These are phyloP conservation scores for Spathaspora boniae DNA, from an alignment of 805 yeast genomes.

Conservation along the genomic window DNA sequence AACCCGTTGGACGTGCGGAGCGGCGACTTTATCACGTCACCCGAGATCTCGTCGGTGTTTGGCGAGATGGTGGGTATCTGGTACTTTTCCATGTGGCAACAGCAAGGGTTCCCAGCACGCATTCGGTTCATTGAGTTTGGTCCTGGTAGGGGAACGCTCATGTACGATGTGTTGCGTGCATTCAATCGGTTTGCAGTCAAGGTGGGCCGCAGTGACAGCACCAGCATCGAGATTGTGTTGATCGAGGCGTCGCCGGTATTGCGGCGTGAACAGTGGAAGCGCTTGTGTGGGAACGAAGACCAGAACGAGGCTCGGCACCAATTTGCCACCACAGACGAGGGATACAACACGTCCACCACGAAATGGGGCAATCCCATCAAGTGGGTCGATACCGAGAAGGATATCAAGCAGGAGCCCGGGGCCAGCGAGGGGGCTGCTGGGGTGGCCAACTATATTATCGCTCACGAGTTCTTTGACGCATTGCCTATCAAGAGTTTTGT, in stretches of 20 bases:
- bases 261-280: conserved; percentile 50
- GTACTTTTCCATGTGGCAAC: conserved; percentile 55
- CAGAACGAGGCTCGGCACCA: conserved; percentile 9
- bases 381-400: conserved; percentile 63
- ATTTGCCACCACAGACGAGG: conserved; percentile 24
- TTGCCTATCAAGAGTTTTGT: conserved; percentile 68
- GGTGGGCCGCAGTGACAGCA: conserved; percentile 19
- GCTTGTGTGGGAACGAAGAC: conserved; percentile 43
- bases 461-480: conserved; percentile 88
- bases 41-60: conserved; percentile 83
- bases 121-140: conserved; percentile 72
- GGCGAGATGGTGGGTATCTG: conserved; percentile 84
- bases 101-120: conserved; percentile 49
- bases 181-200: conserved; percentile 46
- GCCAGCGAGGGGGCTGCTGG: conserved; percentile 13
- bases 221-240: conserved; percentile 45
- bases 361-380: conserved; percentile 50
- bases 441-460: conserved; percentile 62
- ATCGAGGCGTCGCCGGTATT: conserved; percentile 73
- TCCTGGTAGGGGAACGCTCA: conserved; percentile 80
- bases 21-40: conserved; percentile 84
- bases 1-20: conserved; percentile 59
- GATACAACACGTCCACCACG: conserved; percentile 36
- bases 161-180: conserved; percentile 56
- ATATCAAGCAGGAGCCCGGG: conserved; percentile 26